phyloP scores from a whole-genome alignment of 73 alveolate genomes.

The Paramecium caudatum region DNA sequence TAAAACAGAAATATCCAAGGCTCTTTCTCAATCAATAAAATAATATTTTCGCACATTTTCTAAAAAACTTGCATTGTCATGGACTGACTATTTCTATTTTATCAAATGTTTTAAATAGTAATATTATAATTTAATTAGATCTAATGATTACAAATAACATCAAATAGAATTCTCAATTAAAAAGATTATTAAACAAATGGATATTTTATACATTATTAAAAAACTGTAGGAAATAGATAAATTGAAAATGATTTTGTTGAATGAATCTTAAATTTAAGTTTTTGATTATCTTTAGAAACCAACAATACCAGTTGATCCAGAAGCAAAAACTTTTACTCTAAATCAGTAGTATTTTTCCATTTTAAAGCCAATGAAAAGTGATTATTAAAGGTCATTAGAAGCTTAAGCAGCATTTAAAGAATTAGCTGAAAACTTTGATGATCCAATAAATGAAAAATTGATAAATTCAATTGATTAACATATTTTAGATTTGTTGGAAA shows the following conservation, averaged over 20 bases:
- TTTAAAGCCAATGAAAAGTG: not conserved
- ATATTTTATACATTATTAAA: conserved; percentile 43
- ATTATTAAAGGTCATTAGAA: not conserved
- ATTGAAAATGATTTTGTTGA: conserved; percentile 30
- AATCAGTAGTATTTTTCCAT: not conserved
- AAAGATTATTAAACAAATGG: conserved; percentile 19
- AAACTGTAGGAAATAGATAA: conserved; percentile 60
- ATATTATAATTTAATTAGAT: not conserved
- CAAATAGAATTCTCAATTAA: conserved; percentile 1
- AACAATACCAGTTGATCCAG: not conserved
- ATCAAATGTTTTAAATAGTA: not conserved
- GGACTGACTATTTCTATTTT: not conserved
- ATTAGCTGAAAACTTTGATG: not conserved
- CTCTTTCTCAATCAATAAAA: not conserved
- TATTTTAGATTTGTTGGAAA: not conserved
- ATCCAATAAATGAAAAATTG: not conserved
- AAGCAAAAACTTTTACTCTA: not conserved
- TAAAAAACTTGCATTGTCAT: not conserved
- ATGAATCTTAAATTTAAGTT: conserved; percentile 24
- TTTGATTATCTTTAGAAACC: conserved; percentile 57
- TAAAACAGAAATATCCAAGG: not conserved
- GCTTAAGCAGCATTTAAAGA: not conserved
- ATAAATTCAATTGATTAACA: not conserved
- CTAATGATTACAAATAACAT: not conserved
- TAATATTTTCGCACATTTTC: not conserved